Base-by-base conservation (phyloP, 1,284 basidiomycete genomes). In the Limonomyces culmigenus region DNA sequence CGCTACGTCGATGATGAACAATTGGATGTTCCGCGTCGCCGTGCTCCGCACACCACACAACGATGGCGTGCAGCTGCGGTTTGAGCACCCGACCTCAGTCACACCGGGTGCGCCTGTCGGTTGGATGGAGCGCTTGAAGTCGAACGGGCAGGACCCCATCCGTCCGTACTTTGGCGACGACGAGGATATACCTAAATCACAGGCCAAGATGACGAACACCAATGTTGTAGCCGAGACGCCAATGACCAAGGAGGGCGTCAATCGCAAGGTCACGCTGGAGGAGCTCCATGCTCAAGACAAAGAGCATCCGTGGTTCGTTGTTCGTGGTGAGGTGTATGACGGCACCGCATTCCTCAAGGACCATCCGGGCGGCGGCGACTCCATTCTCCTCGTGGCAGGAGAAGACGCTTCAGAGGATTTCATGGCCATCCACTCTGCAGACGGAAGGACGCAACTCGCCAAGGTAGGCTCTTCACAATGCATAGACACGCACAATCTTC, bases 111-210 rank as follows among this genome's bases (percentile, higher is more conserved):
- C 55, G 17, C 42, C 60, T n/a, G 67, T 65, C 5, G 74, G 74
- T 2, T 77, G 74, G 74, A 77, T 77, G 74, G 56, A 67, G n/a
- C n/a, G n/a, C n/a, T n/a, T 74, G 45, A 71, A 72, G 47, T 51
- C 55, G 12, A 48, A 54, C 14, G 71, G 70, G 1, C 37, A 51
- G 13, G 62, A 73, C 42, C 53, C 65, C 5, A 47, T 58, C 11
- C 56, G 56, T 15, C 71, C 71, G 0, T 34, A 43, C 1, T 69
- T 70, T 42, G 25, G 25, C n/a, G 25, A 27, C n/a, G 25, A n/a
- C 25, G 25, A n/a, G n/a, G n/a, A n/a, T 27, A 8, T n/a, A n/a
- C n/a, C 10, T n/a, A 27, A 27, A n/a, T 27, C 25, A 27, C 25
- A 27, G 25, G n/a, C 25, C 10, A 8, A 27, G 10, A 8, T 27